phyloP scores from a whole-genome alignment of 2,329 filamentous ascomycete species.

The Ceratocystis harringtonii region DNA sequence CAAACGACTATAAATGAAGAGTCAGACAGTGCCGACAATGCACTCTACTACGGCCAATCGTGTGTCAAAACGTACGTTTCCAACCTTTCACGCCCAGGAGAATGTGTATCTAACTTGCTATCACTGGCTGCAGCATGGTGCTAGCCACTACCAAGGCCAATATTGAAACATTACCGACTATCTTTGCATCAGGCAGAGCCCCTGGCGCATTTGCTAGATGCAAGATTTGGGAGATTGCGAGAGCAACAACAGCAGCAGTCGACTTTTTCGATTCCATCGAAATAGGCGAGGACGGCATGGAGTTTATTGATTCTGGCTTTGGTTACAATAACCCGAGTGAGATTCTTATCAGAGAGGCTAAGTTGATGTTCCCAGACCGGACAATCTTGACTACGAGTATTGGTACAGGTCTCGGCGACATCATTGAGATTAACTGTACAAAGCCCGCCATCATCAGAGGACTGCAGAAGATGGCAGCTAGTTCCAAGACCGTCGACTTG shows the following conservation, averaged over 20 bases:
- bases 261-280: constrained; percentile 23
- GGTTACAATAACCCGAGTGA: constrained; percentile 24
- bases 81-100: neutral
- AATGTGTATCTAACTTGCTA: neutral
- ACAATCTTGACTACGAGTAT: constrained; percentile 20
- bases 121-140: neutral
- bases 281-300: constrained; percentile 20
- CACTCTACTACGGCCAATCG: neutral
- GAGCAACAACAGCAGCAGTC: constrained; percentile 22
- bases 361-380: constrained; percentile 19
- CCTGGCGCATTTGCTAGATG: constrained; percentile 19
- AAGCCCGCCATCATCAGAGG: neutral
- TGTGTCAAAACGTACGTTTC: neutral
- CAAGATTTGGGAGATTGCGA: constrained; percentile 23
- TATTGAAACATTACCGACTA: constrained; percentile 17
- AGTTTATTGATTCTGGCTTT: constrained; percentile 24
- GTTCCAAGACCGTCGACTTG: neutral
- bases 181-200: constrained; percentile 22
- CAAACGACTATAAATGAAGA: neutral
- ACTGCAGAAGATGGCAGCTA: neutral
- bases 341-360: constrained; percentile 22
- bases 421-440: constrained; percentile 18
- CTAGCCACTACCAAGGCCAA: neutral
- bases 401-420: constrained; percentile 21
- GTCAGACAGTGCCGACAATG: neutral